These are phyloP conservation scores for Tylopilus cervinicoccineus DNA, from an alignment of 768 basidiomycete species.

Conservation along the genomic window DNA sequence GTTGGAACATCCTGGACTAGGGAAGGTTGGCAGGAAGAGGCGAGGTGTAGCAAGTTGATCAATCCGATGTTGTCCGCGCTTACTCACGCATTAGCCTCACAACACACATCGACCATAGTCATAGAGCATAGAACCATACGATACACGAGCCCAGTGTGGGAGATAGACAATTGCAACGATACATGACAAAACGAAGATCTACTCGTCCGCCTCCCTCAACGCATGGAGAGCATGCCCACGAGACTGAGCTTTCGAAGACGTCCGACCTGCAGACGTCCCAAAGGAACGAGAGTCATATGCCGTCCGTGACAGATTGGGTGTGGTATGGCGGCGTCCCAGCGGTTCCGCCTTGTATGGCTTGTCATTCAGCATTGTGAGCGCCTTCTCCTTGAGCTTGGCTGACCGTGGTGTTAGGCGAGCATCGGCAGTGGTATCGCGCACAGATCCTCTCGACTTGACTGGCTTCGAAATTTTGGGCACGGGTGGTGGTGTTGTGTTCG, in stretches of 20 bases:
- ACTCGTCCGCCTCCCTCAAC: conserved; percentile 5
- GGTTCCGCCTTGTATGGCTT: not conserved
- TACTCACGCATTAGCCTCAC: not conserved
- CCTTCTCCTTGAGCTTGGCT: not conserved
- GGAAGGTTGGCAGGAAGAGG: not conserved
- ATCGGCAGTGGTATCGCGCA: not conserved
- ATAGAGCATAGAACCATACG: conserved; percentile 3
- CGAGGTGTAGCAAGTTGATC: not conserved
- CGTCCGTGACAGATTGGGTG: conserved; percentile 8
- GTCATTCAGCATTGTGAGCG: conserved; percentile 1
- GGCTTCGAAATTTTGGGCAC: not conserved
- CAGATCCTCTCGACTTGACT: not conserved
- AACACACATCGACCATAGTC: not conserved
- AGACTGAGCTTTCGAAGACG: not conserved
- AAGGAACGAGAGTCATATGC: not conserved
- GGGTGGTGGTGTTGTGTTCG: not conserved
- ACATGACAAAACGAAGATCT: not conserved
- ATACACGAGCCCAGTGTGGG: not conserved
- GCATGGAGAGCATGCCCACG: conserved; percentile 2
- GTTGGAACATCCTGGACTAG: conserved; percentile 33
- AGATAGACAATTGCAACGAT: not conserved
- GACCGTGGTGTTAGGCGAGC: not conserved
- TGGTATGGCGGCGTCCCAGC: conserved; percentile 15
- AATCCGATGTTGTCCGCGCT: not conserved
- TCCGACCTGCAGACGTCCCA: not conserved